These are phyloP conservation scores for Nasturtium officinale DNA, from an alignment of 345 rosid genomes.

Conservation along the genomic window DNA sequence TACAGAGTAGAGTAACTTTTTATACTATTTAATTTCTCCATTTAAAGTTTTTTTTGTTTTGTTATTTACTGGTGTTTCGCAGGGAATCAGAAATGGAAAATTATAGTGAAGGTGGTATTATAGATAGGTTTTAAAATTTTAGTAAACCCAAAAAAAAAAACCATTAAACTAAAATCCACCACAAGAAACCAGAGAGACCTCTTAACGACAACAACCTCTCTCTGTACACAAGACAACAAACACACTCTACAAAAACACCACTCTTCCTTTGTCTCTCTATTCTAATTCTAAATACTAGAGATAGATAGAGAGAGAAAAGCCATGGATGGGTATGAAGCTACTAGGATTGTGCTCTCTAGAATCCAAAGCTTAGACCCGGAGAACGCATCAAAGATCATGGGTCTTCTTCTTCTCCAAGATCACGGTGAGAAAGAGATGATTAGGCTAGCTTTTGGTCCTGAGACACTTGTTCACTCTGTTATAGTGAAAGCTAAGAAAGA, in stretches of 20 bases:
- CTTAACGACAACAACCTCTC: conserved; percentile 46
- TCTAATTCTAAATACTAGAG: conserved; percentile 22
- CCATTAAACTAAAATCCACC: conserved; percentile 35
- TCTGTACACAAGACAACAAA: conserved; percentile 46
- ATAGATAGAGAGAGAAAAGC: conserved; percentile 24
- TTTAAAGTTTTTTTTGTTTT: conserved; percentile 19
- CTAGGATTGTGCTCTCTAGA: conserved; percentile 79
- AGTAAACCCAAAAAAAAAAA: neutral
- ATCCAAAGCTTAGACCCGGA: conserved; percentile 81
- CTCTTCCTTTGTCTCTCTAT: conserved; percentile 25
- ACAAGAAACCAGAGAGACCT: conserved; percentile 32
- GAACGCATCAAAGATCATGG: conserved; percentile 94
- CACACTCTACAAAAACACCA: conserved; percentile 45
- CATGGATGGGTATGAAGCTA: conserved; percentile 95
- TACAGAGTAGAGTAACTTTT: conserved; percentile 23
- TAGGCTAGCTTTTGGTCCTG: conserved; percentile 88
- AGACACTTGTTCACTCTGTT: conserved; percentile 72
- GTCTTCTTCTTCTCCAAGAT: conserved; percentile 84
- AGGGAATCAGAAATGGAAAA: conserved; percentile 52
- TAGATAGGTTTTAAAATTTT: conserved; percentile 12
- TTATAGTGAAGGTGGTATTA: conserved; percentile 20
- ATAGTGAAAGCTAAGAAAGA: conserved; percentile 71
- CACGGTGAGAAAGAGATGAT: conserved; percentile 97
- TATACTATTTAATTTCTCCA: conserved; percentile 7
- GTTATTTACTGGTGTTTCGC: conserved; percentile 44